Evolutionary conservation across 805 yeast species (phyloP).

Genomic region (Ogataea wickerhamii): DNA sequence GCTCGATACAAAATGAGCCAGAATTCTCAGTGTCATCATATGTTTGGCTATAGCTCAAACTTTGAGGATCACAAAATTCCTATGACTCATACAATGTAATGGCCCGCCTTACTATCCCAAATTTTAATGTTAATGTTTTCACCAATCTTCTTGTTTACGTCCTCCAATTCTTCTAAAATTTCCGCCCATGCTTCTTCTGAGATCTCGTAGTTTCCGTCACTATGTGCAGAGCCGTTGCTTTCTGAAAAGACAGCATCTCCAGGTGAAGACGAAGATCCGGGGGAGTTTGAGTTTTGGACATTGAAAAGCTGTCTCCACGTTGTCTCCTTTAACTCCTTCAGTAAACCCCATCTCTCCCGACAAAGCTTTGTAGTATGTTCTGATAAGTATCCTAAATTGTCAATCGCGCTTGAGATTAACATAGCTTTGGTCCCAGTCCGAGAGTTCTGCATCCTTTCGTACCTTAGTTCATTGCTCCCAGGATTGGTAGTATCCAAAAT

Average conservation of each 20-base stretch:
- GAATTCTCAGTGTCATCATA: no score
- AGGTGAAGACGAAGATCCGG: not conserved
- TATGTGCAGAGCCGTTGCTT: not conserved
- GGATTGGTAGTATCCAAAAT: constrained; percentile 12
- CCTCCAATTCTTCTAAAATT: constrained; percentile 14
- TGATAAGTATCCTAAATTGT: constrained; percentile 23
- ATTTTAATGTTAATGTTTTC: constrained; percentile 18
- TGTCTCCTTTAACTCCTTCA: constrained; percentile 20
- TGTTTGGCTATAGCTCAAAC: no score
- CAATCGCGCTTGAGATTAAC: constrained; percentile 14
- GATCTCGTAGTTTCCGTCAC: constrained; percentile 7
- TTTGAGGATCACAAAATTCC: no score
- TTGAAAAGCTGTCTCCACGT: constrained; percentile 22
- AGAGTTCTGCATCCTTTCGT: not conserved
- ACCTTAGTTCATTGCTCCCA: not conserved
- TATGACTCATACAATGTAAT: constrained; percentile 6
- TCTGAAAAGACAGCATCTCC: constrained; percentile 1
- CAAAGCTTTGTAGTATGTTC: constrained; percentile 28
- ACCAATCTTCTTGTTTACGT: constrained; percentile 16
- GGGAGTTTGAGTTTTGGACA: not conserved
- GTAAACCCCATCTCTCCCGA: constrained; percentile 25
- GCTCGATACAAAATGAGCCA: no score
- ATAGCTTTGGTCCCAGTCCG: constrained; percentile 13
- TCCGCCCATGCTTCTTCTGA: constrained; percentile 17
- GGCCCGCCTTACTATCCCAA: constrained; percentile 25